phyloP scores from a whole-genome alignment of 202 grass and related monocot genomes.

The Thinopyrum obtusiflorum region DNA sequence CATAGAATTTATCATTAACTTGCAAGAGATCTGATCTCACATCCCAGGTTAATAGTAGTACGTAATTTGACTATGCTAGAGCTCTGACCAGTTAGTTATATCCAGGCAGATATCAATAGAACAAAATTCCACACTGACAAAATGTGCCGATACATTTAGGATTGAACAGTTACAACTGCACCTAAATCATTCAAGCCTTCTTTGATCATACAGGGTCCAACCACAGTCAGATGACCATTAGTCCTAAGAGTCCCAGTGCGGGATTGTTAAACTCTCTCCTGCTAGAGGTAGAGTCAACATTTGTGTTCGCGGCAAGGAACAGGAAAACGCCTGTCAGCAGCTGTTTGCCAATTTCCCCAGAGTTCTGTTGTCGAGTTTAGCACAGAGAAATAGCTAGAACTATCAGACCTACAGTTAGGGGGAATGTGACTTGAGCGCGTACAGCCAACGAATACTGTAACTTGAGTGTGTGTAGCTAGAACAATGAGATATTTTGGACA shows the following conservation, averaged over 20 bases:
- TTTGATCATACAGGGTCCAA: slow-evolving; percentile 13
- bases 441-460: slow-evolving; percentile 9
- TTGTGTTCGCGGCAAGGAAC: neutral
- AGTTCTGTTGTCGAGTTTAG: slow-evolving; percentile 1
- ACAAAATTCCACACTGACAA: slow-evolving; percentile 17
- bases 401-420: slow-evolving; percentile 9
- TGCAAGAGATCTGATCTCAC: neutral
- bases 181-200: slow-evolving; percentile 17
- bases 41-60: slow-evolving; percentile 1
- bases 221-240: neutral
- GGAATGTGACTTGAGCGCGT: slow-evolving; percentile 2
- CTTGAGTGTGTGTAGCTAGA: neutral
- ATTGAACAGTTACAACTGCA: slow-evolving; percentile 2
- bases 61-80: neutral
- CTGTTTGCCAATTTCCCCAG: neutral
- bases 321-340: neutral
- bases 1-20: slow-evolving; percentile 9
- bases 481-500: neutral
- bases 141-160: slow-evolving; percentile 15
- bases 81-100: neutral
- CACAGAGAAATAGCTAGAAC: neutral
- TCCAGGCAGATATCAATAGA: slow-evolving; percentile 3
- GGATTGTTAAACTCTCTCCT: slow-evolving; percentile 19
- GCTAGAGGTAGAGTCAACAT: neutral
- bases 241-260: neutral